A percentile compares a stretch with the other conserved stretches of the same genome.
These are phyloP conservation scores for Fusarium transvaalense DNA, from an alignment of 2,329 filamentous ascomycete species.

Conservation along the genomic window DNA sequence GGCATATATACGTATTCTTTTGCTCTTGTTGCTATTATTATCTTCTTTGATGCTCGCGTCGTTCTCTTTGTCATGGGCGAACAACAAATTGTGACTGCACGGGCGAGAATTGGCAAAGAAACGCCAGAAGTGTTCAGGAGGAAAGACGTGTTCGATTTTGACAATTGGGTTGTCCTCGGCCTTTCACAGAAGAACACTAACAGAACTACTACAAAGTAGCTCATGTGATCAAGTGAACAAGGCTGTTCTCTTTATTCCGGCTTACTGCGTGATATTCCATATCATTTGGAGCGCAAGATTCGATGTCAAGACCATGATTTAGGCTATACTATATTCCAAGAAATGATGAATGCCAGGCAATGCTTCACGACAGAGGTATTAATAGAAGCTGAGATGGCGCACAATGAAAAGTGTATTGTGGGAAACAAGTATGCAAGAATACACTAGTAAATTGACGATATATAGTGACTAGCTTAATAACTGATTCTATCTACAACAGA, in stretches of 20 bases:
- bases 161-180: neutral
- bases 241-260: neutral
- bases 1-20: neutral
- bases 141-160: fast-evolving
- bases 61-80: neutral
- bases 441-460: neutral
- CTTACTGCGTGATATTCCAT: neutral
- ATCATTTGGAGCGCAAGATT: neutral
- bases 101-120: neutral
- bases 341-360: neutral
- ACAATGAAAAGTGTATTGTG: neutral
- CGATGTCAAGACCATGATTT: neutral
- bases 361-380: no score
- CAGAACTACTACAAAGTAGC: no score
- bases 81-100: neutral
- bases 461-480: neutral
- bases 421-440: neutral
- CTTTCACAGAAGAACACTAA: neutral
- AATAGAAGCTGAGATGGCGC: no score
- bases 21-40: neutral
- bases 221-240: no score
- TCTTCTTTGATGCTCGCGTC: neutral
- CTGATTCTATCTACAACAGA: neutral
- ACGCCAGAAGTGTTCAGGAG: neutral
- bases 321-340: neutral